phyloP scores from a whole-genome alignment of 2,329 filamentous ascomycete genomes.

The Colletotrichum nymphaeae region DNA sequence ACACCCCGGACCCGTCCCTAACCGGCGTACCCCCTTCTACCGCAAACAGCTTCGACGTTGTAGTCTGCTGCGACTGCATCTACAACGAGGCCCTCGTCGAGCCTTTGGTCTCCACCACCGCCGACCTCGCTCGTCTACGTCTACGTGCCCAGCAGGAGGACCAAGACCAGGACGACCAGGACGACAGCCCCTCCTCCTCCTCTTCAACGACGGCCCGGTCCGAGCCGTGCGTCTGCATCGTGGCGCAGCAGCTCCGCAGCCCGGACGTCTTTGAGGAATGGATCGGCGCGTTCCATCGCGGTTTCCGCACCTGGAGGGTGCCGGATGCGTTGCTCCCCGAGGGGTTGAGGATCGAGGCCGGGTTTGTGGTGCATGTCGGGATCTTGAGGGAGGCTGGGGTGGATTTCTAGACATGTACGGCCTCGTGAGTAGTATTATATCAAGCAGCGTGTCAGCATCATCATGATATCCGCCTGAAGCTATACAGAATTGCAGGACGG shows the following conservation, averaged over 20 bases:
- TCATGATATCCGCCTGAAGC: background rate
- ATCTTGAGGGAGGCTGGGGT: slow-evolving; percentile 58
- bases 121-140: slow-evolving; percentile 77
- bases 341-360: slow-evolving; percentile 71
- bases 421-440: background rate
- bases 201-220: slow-evolving; percentile 28
- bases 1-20: slow-evolving; percentile 60
- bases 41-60: slow-evolving; percentile 70
- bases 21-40: slow-evolving; percentile 44
- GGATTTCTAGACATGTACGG: background rate
- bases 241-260: slow-evolving; percentile 90
- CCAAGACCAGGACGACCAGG: too few species aligned
- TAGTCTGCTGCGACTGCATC: slow-evolving; percentile 92
- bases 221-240: slow-evolving; percentile 76
- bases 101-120: slow-evolving; percentile 85
- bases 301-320: slow-evolving; percentile 82
- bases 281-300: slow-evolving; percentile 73
- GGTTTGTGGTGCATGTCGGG: slow-evolving; percentile 87
- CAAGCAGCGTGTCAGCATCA: too few species aligned
- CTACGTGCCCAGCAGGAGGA: slow-evolving; percentile 1
- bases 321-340: slow-evolving; percentile 70
- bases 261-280: slow-evolving; percentile 87
- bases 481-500: too few species aligned
- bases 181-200: slow-evolving; percentile 2
- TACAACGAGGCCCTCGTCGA: slow-evolving; percentile 90